Evolutionary conservation across 495 filamentous ascomycete species (phyloP), one percentile per base, ranked within the genome.

Genomic region (Evernia prunastri): DNA sequence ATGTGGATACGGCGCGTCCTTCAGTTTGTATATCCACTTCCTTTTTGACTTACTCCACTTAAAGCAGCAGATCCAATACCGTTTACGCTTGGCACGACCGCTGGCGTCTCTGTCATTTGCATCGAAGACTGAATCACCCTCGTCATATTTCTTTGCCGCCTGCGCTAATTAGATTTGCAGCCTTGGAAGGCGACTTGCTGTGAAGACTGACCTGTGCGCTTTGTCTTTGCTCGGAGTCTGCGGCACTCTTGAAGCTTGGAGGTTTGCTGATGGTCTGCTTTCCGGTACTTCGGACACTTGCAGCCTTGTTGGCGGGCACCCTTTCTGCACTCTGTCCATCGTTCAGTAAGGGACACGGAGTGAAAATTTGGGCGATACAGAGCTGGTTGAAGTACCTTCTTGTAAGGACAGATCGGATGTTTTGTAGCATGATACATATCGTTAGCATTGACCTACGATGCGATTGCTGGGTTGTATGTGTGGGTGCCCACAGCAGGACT

Each of bases 341-440:
- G 4, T 25, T 36, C 0, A 36, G 33, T 10, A 36, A 20, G 8
- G n/a, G 20, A 58, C 8, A 10, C 31, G 31, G 7, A n/a, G 4
- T 17, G 37, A 13, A 37, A 37, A 1, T 12, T 37, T 58, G 33
- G 7, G 20, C 10, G 56, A 58, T 20, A 0, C 6, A 25, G 23
- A 51, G 47, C 25, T 51, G 0, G 25, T 6, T 37, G 33, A 36
- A 15, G 31, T 25, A 58, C 56, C 36, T 58, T 37, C 29, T 58
- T 58, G 31, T 58, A 58, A 36, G 18, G 33, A 39, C 56, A 58
- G 36, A 17, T 1, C 23, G 17, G 33, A n/a, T 36, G 17, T 7
- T 36, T 58, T 23, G 56, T 58, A 36, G 56, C 11, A 7, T 17
- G 56, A 23, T 39, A 12, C 56, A 58, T 58, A 27, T 51, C 47